Base-by-base conservation (phyloP, 2,329 filamentous ascomycete species). In the Penicillium hordei region DNA sequence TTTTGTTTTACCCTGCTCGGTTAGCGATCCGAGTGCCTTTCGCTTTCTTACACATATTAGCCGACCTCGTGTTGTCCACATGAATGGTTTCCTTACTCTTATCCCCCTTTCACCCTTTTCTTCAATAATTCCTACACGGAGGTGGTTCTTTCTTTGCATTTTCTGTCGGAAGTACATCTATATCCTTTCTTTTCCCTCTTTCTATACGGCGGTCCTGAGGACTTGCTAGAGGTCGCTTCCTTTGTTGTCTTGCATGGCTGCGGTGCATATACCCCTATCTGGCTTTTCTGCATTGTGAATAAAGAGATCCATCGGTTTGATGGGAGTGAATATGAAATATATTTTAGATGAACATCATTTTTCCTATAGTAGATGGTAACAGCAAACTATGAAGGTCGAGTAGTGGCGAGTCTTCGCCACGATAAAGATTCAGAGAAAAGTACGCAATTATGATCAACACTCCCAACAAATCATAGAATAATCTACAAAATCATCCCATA, bases 261-360 rank as follows among this genome's bases (percentile, higher is more conserved):
- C 64, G 68, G 68, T 68, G 69, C 67, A 61, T 62, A 70, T 68
- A 72, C 70, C 70, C 65, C 63, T 70, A 57, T 65, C 58, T 65
- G 55, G 54, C 62, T 68, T 72, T 71, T 61, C 61, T 68, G 59
- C 57, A 58, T 65, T 64, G 60, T 67, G 59, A 57, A 65, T 62
- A 60, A 59, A 59, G 54, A 59, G 48, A 45, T 61, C 46, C 44
- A 62, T 49, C 56, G 49, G 50, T 62, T 44, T 49, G 59, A 53
- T 59, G 57, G 51, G 46, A 57, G 43, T 57, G 55, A 53, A 57
- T 48, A 57, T 53, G 49, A 57, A 52, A 46, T 48, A 53, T 48
- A 48, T 57, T 17, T 23, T 52, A 52, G 33, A 53, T 48, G 39
- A 31, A 39, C 21, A 4, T 25, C 13, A 19, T 31, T 7, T 27